Conservation (phyloP, 257 asterid species). For the Thymus quinquecostatus region DNA sequence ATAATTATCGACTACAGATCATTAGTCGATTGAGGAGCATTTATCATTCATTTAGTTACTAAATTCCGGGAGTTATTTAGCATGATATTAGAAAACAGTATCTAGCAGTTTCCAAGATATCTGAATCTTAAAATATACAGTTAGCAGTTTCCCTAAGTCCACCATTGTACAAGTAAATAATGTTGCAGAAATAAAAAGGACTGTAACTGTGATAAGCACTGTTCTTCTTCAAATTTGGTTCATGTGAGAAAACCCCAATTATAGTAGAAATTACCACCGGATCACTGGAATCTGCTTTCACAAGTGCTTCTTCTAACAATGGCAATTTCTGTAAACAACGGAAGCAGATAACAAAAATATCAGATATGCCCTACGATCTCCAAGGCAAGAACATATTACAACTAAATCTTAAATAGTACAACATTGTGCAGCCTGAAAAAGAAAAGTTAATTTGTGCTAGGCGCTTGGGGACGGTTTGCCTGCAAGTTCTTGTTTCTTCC, state of each 20-base stretch:
- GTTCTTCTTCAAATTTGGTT: conserved; percentile 60
- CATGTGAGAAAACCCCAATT: conserved; percentile 55
- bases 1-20: background rate
- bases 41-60: background rate
- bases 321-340: conserved; percentile 55
- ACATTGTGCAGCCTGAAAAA: too few species aligned
- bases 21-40: too few species aligned
- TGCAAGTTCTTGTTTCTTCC: background rate
- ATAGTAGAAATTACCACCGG: conserved; percentile 59
- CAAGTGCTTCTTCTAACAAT: conserved; percentile 60
- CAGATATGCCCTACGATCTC: conserved; percentile 2
- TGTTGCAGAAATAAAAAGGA: background rate
- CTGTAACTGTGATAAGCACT: conserved; percentile 70
- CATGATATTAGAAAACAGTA: background rate
- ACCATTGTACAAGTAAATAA: background rate
- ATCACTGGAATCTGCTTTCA: conserved; percentile 63
- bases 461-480: background rate
- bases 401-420: background rate
- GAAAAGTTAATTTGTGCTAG: background rate
- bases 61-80: background rate
- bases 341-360: conserved; percentile 12
- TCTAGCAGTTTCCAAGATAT: background rate
- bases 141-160: conserved; percentile 1
- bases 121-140: background rate
- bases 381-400: background rate